A percentile compares a stretch with the other conserved stretches of the same genome.
Conservation (phyloP, 202 grass and related monocot genomes). For the Cymbopogon flexuosus region DNA sequence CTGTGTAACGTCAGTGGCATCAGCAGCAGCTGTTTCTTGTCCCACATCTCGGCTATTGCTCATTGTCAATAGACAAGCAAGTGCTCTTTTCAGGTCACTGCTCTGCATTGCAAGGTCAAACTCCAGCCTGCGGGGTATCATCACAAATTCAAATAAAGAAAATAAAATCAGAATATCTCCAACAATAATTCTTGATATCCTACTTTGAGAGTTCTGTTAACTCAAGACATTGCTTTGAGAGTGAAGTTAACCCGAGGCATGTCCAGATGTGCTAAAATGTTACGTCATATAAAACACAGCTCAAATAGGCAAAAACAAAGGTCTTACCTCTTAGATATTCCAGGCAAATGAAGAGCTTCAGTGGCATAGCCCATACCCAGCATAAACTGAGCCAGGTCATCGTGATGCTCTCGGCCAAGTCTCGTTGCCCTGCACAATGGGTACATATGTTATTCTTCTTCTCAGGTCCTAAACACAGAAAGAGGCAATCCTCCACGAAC, state of each 20-base stretch:
- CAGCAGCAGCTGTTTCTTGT: slow-evolving; percentile 61
- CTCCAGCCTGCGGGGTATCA: slow-evolving; percentile 66
- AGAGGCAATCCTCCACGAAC: slow-evolving; percentile 12
- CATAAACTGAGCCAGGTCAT: slow-evolving; percentile 99
- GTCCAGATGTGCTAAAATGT: slow-evolving; percentile 1
- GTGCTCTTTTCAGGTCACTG: slow-evolving; percentile 93
- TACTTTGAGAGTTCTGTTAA: slow-evolving; percentile 24
- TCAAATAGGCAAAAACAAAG: slow-evolving; percentile 5
- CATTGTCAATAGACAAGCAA: slow-evolving; percentile 97
- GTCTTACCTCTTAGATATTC: slow-evolving; percentile 90
- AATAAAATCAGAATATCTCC: not conserved
- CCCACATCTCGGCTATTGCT: slow-evolving; percentile 93
- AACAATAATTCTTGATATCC: not conserved
- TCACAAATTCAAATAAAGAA: slow-evolving; percentile 16
- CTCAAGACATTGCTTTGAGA: not conserved
- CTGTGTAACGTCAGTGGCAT: slow-evolving; percentile 65
- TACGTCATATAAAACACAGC: not conserved
- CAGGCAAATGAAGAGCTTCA: slow-evolving; percentile 99
- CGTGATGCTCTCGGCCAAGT: slow-evolving; percentile 91
- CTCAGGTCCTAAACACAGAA: slow-evolving; percentile 4
- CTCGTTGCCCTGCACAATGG: slow-evolving; percentile 73
- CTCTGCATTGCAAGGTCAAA: slow-evolving; percentile 99
- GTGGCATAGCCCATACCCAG: slow-evolving; percentile 99
- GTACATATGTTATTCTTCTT: slow-evolving; percentile 2
- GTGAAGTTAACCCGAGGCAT: slow-evolving; percentile 17